phyloP scores from a whole-genome alignment of 768 basidiomycete genomes.

The Mrakia blollopis region DNA sequence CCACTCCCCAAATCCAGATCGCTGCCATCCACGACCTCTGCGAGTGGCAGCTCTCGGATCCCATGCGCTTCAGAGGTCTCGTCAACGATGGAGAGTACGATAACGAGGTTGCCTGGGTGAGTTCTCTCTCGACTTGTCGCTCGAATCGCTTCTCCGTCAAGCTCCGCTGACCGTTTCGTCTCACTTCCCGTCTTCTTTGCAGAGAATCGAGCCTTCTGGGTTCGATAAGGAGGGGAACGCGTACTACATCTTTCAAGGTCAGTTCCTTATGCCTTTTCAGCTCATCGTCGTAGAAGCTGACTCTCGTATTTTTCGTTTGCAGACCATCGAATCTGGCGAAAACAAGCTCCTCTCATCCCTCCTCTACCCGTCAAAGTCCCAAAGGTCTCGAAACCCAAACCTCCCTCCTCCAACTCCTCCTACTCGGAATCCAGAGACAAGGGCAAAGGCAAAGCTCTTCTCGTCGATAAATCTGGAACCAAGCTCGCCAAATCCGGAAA shows the following conservation, averaged over 20 bases:
- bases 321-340: slow-evolving; percentile 76
- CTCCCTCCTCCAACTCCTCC: neutral
- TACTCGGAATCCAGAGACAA: neutral
- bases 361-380: slow-evolving; percentile 8
- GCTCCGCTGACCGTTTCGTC: neutral
- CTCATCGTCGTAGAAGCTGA: neutral
- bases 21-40: slow-evolving; percentile 45
- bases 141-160: neutral
- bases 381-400: slow-evolving; percentile 39
- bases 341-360: slow-evolving; percentile 56
- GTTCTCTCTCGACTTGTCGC: slow-evolving; percentile 40
- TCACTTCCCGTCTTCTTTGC: slow-evolving; percentile 11
- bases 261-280: neutral
- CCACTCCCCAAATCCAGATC: slow-evolving; percentile 36
- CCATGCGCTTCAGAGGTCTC: slow-evolving; percentile 57
- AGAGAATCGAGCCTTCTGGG: slow-evolving; percentile 82
- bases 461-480: slow-evolving; percentile 34
- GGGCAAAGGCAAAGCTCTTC: slow-evolving; percentile 37
- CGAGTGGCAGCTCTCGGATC: slow-evolving; percentile 86
- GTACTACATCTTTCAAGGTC: slow-evolving; percentile 77
- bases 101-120: slow-evolving; percentile 70
- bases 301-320: neutral
- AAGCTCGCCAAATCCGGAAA: slow-evolving; percentile 26
- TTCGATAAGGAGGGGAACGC: slow-evolving; percentile 72
- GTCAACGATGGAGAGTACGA: slow-evolving; percentile 64